Evolutionary conservation across 164 flowering plant species (phyloP), one percentile per base, ranked within the genome.

Genomic region (Amborella trichopoda): DNA sequence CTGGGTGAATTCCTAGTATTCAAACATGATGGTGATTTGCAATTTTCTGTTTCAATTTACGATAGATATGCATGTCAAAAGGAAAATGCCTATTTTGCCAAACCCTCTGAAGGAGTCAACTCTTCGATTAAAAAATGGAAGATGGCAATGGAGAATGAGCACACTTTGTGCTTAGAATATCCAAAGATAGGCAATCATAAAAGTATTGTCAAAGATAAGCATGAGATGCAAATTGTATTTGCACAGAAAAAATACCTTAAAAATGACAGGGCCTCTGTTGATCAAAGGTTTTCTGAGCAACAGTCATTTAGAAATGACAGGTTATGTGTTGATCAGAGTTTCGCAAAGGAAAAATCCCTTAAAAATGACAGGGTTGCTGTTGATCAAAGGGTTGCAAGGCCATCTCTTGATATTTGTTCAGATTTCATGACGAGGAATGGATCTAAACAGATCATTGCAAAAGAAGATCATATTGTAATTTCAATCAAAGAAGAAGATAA

Each of bases 61-160:
- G 50, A 45, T 38, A 39, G 24, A 49, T 25, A 18, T 51, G 63
- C 54, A 20, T 55, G 54, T 26, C 54, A 82, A 71, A 77, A 69
- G 45, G 76, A 80, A 52, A 50, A 56, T 42, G 72, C 80, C 9
- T 64, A 68, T 60, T 10, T 47, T 57, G 69, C 68, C 26, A 44
- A 42, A 26, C 27, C 43, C 40, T 34, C 41, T 37, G 43, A 50
- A 44, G 34, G 30, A 19, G 37, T 28, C 8, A 25, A 10, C 11
- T 25, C 6, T 17, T 16, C 37, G 17, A 3, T 16, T 1, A 37
- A 4, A 25, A 5, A 25, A 36, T n/a, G 24, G 14, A 12, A 37
- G 24, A 16, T 21, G 18, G 24, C 23, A 49, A 16, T 26, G 16
- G 43, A 37, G 28, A n/a, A 18, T 13, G n/a, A 16, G 27, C 34